Percentiles rank a stretch among this genome's conserved stretches.
Conservation (phyloP, 108 stramenopile genomes). For the Cylindrotheca fusiformis region DNA sequence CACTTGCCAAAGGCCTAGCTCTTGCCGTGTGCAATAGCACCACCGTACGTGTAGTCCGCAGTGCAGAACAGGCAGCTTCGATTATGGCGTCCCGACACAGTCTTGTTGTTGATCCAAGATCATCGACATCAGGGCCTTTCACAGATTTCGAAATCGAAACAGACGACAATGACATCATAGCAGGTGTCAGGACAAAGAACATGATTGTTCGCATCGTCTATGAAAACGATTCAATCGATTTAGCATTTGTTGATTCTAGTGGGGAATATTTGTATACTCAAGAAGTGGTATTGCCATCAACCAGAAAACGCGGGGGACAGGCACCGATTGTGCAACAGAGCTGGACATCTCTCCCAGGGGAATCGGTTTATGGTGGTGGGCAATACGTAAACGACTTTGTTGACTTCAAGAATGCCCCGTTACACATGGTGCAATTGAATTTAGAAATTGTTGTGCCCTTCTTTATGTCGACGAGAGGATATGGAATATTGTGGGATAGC, state of each 20-base stretch:
- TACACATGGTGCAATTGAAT: conserved; percentile 15
- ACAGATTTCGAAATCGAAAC: neutral
- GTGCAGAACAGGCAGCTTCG: neutral
- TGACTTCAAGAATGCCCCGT: conserved; percentile 2
- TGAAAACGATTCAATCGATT: neutral
- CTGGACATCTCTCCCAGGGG: neutral
- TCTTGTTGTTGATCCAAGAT: neutral
- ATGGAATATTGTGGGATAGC: conserved; percentile 18
- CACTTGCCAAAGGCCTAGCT: neutral
- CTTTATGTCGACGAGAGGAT: conserved; percentile 1
- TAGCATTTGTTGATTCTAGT: neutral
- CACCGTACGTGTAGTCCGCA: neutral
- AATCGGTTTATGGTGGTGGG: conserved; percentile 18
- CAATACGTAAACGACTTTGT: conserved; percentile 7
- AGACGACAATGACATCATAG: neutral
- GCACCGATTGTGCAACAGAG: neutral
- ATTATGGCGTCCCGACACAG: neutral
- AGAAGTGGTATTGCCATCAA: neutral
- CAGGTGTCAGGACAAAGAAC: neutral
- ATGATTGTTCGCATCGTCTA: neutral
- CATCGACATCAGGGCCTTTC: neutral
- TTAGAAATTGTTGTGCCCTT: conserved; percentile 15
- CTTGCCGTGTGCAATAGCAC: neutral
- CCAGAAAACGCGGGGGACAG: neutral
- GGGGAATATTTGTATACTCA: neutral